A percentile compares a stretch with the other conserved stretches of the same genome.
These are phyloP conservation scores for Posidonia australis DNA, from an alignment of 106 monocot species.

Conservation along the genomic window DNA sequence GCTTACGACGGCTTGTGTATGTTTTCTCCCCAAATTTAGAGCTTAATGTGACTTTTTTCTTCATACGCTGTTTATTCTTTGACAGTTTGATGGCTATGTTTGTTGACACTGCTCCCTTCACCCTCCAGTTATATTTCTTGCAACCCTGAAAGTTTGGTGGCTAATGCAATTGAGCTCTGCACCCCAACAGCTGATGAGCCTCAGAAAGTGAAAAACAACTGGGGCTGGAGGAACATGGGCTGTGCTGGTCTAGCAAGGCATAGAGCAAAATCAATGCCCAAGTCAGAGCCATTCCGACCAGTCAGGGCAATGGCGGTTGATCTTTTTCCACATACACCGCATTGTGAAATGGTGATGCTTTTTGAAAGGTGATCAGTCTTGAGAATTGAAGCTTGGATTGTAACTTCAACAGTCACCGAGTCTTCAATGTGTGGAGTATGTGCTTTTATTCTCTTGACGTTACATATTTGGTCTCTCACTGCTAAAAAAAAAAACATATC, in stretches of 20 bases:
- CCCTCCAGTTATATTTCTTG: slow-evolving; percentile 86
- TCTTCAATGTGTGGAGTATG: no score
- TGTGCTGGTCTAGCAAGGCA: slow-evolving; percentile 75
- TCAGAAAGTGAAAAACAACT: slow-evolving; percentile 46
- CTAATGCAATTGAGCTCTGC: slow-evolving; percentile 95
- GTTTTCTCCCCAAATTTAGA: slow-evolving; percentile 9
- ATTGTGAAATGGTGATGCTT: slow-evolving; percentile 99
- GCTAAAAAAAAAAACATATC: no score
- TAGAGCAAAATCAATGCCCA: slow-evolving; percentile 70
- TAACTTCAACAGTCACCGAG: no score
- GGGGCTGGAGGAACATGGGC: slow-evolving; percentile 63
- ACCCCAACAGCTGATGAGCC: slow-evolving; percentile 61
- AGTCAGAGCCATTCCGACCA: slow-evolving; percentile 70
- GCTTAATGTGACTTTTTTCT: not conserved
- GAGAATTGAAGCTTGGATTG: no score
- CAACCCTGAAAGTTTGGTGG: slow-evolving; percentile 88
- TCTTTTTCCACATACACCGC: slow-evolving; percentile 82
- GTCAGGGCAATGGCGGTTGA: slow-evolving; percentile 81
- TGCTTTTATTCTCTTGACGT: no score
- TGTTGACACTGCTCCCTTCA: not conserved
- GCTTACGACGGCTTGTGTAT: slow-evolving; percentile 80
- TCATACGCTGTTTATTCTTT: not conserved
- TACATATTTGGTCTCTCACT: no score
- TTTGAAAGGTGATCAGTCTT: slow-evolving; percentile 46
- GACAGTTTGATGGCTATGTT: not conserved